Conservation (phyloP, 1,284 basidiomycete genomes). For the Trichosporon asahii region DNA sequence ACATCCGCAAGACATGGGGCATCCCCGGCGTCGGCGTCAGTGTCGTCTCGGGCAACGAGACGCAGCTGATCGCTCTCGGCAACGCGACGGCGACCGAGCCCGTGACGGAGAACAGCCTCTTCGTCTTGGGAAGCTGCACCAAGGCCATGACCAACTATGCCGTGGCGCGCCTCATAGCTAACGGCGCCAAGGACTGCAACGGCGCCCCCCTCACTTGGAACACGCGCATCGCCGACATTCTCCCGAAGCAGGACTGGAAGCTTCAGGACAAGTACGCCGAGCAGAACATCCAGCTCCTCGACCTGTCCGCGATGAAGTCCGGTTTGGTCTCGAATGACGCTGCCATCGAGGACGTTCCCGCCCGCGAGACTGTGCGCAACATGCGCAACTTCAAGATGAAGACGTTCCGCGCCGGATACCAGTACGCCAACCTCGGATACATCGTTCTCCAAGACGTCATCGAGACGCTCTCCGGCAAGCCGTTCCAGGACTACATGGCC, state of each 20-base stretch:
- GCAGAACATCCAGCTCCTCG: conserved; percentile 49
- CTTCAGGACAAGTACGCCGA: conserved; percentile 50
- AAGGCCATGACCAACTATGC: not conserved
- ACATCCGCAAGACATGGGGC: not conserved
- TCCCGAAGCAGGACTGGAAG: conserved; percentile 53
- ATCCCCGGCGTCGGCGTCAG: not conserved
- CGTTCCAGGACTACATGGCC: conserved; percentile 31
- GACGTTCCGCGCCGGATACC: conserved; percentile 34
- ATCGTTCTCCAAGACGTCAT: conserved; percentile 30
- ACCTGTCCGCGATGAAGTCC: conserved; percentile 43
- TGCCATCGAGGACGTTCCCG: not conserved
- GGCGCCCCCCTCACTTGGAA: conserved; percentile 43
- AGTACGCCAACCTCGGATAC: conserved; percentile 44
- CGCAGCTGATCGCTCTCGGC: not conserved
- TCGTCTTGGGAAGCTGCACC: not conserved
- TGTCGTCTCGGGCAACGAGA: not conserved
- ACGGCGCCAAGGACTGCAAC: not conserved
- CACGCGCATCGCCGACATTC: conserved; percentile 52
- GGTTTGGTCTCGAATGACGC: conserved; percentile 40
- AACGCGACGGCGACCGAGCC: not conserved
- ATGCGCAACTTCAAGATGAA: conserved; percentile 35
- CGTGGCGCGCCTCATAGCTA: not conserved
- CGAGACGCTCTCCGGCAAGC: conserved; percentile 26
- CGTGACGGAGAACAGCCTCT: not conserved
- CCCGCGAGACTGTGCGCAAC: conserved; percentile 20